Evolutionary conservation across 768 basidiomycete species (phyloP).

Genomic region (Tylopilus rubrobrunneus): DNA sequence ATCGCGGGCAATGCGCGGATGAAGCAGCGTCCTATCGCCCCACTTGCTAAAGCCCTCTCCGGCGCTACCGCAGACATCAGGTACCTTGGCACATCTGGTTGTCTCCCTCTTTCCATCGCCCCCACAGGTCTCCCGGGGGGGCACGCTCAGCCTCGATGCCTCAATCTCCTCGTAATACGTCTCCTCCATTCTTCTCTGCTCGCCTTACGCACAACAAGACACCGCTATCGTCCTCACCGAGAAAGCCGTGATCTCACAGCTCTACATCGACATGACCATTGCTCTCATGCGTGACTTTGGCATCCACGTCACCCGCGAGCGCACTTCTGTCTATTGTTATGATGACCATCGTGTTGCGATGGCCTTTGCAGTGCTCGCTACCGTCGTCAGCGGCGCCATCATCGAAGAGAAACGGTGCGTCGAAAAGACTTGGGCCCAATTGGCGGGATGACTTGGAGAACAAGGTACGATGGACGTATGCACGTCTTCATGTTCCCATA

Average conservation of each 20-base stretch:
- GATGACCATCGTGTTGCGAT: slow-evolving; percentile 99
- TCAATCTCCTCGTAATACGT: slow-evolving; percentile 98
- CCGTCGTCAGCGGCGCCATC: too few relatives aligned
- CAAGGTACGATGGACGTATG: slow-evolving; percentile 54
- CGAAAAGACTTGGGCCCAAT: slow-evolving; percentile 99
- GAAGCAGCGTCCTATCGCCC: slow-evolving; percentile 97
- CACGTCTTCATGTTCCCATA: background rate
- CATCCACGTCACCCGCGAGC: slow-evolving; percentile 64
- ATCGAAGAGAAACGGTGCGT: slow-evolving; percentile 97
- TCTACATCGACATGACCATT: slow-evolving; percentile 99
- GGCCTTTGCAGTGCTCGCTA: slow-evolving; percentile 94
- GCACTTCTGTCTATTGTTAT: slow-evolving; percentile 83
- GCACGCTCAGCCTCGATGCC: slow-evolving; percentile 81
- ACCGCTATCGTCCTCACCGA: slow-evolving; percentile 88
- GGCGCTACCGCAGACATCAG: slow-evolving; percentile 76
- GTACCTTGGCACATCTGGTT: slow-evolving; percentile 77
- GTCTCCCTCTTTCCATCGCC: slow-evolving; percentile 83
- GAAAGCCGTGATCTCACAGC: slow-evolving; percentile 95
- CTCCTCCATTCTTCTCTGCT: slow-evolving; percentile 93
- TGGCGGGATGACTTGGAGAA: too few relatives aligned
- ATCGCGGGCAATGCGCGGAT: slow-evolving; percentile 98
- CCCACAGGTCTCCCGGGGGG: slow-evolving; percentile 82
- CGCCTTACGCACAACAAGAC: slow-evolving; percentile 84
- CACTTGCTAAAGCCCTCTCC: slow-evolving; percentile 85
- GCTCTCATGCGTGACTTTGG: slow-evolving; percentile 97